Percentiles rank a stretch among this genome's conserved stretches.
Conservation (phyloP, 345 rosid genomes). For the Triadica sebifera region DNA sequence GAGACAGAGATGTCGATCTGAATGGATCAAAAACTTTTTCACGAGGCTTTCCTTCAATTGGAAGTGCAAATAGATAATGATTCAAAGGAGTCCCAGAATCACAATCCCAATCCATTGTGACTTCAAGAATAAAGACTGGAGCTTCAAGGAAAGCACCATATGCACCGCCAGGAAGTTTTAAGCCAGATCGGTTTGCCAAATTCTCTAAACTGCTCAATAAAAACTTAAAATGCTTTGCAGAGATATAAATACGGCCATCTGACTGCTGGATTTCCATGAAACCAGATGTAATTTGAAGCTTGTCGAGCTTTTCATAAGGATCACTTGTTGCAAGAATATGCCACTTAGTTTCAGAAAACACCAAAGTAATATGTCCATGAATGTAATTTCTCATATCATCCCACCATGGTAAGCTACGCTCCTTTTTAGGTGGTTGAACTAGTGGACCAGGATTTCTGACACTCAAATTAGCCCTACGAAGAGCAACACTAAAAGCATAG, state of each 20-base stretch:
- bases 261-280: constrained; percentile 87
- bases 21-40: constrained; percentile 87
- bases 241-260: constrained; percentile 77
- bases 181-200: constrained; percentile 56
- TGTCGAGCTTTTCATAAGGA: constrained; percentile 93
- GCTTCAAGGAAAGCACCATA: constrained; percentile 69
- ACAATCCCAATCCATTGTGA: constrained; percentile 91
- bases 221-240: constrained; percentile 76
- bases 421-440: constrained; percentile 65
- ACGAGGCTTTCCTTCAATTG: constrained; percentile 74
- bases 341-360: constrained; percentile 71
- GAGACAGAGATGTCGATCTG: constrained; percentile 93
- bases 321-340: constrained; percentile 82
- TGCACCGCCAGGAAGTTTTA: constrained; percentile 54
- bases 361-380: constrained; percentile 71
- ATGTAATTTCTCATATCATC: constrained; percentile 97
- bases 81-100: constrained; percentile 84
- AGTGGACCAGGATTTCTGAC: constrained; percentile 54
- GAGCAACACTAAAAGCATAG: constrained; percentile 95
- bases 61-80: constrained; percentile 91
- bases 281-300: constrained; percentile 67
- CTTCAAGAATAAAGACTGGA: constrained; percentile 75
- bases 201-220: constrained; percentile 85
- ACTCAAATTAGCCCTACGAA: constrained; percentile 94
- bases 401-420: constrained; percentile 98